These are phyloP conservation scores for Crataegus laevigata DNA, from an alignment of 306 rosid species.

Conservation along the genomic window DNA sequence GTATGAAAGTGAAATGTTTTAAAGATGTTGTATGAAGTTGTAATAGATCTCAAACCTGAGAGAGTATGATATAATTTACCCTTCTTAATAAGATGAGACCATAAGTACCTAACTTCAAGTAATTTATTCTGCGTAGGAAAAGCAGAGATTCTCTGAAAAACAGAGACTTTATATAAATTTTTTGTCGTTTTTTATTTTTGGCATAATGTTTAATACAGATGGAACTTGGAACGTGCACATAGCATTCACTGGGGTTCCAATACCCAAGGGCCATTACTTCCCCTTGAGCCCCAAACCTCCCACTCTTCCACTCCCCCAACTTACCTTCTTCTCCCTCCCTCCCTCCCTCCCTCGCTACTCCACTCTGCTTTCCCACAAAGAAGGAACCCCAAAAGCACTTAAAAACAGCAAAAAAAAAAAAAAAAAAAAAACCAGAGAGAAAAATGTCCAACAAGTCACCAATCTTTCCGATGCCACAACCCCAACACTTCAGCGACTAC, in stretches of 20 bases:
- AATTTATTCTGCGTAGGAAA: too few relatives aligned
- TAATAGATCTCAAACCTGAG: too few relatives aligned
- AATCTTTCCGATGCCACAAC: conserved; percentile 69
- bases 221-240: conserved; percentile 2
- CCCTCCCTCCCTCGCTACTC: neutral
- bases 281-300: conserved; percentile 22
- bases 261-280: conserved; percentile 15
- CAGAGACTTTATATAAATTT: too few relatives aligned
- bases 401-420: neutral
- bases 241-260: conserved; percentile 38
- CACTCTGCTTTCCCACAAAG: neutral
- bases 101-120: too few relatives aligned
- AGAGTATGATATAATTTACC: too few relatives aligned
- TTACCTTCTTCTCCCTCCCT: neutral
- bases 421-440: too few relatives aligned
- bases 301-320: neutral
- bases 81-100: too few relatives aligned
- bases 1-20: too few relatives aligned
- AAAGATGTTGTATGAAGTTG: too few relatives aligned
- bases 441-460: conserved; percentile 69
- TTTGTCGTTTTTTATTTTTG: too few relatives aligned
- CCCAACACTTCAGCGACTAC: conserved; percentile 92
- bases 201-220: too few relatives aligned
- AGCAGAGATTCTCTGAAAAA: too few relatives aligned
- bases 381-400: neutral